Conservation (phyloP, 2,329 filamentous ascomycete species). For the Aspergillus sp. region DNA sequence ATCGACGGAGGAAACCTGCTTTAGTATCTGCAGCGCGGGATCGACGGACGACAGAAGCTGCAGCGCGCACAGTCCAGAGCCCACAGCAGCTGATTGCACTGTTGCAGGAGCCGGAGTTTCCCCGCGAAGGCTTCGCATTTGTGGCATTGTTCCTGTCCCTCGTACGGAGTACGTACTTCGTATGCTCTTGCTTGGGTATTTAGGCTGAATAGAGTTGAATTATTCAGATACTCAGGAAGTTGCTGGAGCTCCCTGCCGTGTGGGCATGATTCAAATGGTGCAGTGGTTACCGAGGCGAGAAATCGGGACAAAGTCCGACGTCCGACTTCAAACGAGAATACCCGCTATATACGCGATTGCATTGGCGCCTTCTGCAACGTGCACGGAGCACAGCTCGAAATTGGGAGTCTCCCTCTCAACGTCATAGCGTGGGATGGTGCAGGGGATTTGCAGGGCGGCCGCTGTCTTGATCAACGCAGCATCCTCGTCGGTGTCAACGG, state of each 20-base stretch:
- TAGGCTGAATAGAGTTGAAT: too few relatives aligned
- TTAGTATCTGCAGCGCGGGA: neutral
- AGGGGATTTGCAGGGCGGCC: neutral
- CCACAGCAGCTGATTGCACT: neutral
- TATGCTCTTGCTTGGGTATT: neutral
- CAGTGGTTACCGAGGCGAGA: neutral
- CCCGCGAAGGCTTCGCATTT: neutral
- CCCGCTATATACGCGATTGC: neutral
- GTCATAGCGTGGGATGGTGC: conserved; percentile 7
- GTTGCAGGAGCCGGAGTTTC: neutral
- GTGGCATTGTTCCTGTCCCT: neutral
- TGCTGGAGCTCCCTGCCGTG: too few relatives aligned
- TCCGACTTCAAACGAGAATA: neutral
- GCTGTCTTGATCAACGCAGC: neutral
- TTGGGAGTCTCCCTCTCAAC: neutral
- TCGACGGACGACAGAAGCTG: too few relatives aligned
- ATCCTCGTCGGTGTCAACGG: neutral
- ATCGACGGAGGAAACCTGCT: too few relatives aligned
- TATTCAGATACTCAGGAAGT: too few relatives aligned
- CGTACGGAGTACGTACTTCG: neutral
- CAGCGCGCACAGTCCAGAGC: too few relatives aligned
- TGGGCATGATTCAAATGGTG: too few relatives aligned
- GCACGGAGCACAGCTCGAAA: neutral
- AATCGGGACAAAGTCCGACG: conserved; percentile 1
- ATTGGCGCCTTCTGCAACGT: neutral